Percentiles rank a stretch among this genome's conserved stretches.
phyloP scores from a whole-genome alignment of 2,329 filamentous ascomycete genomes.

The Ceratocystis destructans region DNA sequence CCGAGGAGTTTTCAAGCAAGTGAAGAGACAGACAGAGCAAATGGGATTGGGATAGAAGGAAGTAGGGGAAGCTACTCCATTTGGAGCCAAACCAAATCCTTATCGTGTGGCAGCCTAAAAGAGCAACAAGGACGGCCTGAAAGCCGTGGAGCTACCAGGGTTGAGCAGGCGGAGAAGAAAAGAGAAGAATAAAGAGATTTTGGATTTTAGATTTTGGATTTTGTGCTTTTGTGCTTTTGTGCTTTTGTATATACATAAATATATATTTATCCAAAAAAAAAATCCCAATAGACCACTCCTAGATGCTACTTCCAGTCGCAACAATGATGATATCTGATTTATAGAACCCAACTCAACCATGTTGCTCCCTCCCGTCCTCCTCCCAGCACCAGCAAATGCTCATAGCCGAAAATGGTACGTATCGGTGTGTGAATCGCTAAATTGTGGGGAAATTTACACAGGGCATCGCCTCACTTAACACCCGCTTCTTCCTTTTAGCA shows the following conservation, averaged over 20 bases:
- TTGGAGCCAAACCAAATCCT: constrained; percentile 17
- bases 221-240: too few species aligned
- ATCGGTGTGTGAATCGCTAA: not conserved
- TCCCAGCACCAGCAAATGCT: not conserved
- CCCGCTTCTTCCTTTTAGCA: not conserved
- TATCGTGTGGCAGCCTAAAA: not conserved
- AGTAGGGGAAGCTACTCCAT: constrained; percentile 22
- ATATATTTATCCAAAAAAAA: too few species aligned
- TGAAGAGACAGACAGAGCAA: constrained; percentile 2
- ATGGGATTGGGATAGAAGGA: not conserved
- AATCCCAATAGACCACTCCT: too few species aligned
- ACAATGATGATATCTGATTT: not conserved
- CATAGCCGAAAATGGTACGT: not conserved
- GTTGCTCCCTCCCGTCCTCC: not conserved
- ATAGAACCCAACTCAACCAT: not conserved
- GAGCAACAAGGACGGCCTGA: not conserved
- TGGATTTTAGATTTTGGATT: too few species aligned
- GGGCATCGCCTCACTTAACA: not conserved
- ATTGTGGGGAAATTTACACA: not conserved
- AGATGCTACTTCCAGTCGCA: not conserved
- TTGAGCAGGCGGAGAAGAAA: too few species aligned
- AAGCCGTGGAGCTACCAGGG: not conserved
- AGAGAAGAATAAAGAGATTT: too few species aligned
- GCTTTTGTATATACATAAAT: too few species aligned
- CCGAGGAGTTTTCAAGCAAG: not conserved